Conservation (phyloP, 2,329 filamentous ascomycete species). For the Neofusicoccum ribis region DNA sequence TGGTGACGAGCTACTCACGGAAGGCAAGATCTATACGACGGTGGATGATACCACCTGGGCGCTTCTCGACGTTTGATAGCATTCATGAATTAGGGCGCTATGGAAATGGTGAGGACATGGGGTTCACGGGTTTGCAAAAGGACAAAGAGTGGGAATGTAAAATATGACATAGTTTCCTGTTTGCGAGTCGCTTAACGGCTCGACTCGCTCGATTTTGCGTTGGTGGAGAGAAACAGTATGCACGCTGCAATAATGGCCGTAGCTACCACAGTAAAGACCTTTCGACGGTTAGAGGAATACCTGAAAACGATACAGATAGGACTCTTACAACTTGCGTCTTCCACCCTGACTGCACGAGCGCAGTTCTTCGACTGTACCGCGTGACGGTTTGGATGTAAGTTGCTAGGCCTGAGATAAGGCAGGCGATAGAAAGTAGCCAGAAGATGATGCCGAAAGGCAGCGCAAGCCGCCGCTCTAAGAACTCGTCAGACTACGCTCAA, state of each 20-base stretch:
- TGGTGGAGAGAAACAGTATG: conserved; percentile 42
- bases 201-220: conserved; percentile 26
- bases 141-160: background rate
- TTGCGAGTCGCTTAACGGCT: background rate
- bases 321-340: conserved; percentile 75
- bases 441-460: conserved; percentile 84
- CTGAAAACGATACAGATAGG: background rate
- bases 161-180: background rate
- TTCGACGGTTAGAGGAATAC: background rate
- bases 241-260: conserved; percentile 43
- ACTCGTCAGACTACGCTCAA: background rate
- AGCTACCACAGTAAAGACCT: conserved; percentile 41
- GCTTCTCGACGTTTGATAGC: conserved; percentile 64
- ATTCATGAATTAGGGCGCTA: background rate
- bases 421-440: conserved; percentile 78
- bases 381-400: conserved; percentile 86
- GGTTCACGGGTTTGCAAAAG: background rate
- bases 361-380: conserved; percentile 74
- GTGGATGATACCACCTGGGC: conserved; percentile 93
- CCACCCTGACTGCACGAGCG: conserved; percentile 90
- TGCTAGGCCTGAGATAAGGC: conserved; percentile 71
- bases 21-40: conserved; percentile 83
- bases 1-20: conserved; percentile 75
- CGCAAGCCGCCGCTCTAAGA: conserved; percentile 73
- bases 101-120: background rate